Conservation (phyloP, 768 basidiomycete genomes). For the Tephrocybe sp. region DNA sequence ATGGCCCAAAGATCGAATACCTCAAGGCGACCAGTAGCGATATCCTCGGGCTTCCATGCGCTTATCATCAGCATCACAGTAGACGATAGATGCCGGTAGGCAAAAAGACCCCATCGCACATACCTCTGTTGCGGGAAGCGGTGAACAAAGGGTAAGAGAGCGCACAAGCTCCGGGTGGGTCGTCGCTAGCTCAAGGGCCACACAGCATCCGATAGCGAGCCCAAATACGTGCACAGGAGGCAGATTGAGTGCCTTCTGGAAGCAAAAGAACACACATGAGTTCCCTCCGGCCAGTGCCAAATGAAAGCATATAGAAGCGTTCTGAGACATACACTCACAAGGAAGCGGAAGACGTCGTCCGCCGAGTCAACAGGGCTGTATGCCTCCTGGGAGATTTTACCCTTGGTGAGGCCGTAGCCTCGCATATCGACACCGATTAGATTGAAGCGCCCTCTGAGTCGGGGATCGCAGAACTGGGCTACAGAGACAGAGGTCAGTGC, state of each 20-base stretch:
- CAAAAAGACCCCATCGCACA: slow-evolving; percentile 1
- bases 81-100: background rate
- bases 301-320: background rate
- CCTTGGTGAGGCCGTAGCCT: slow-evolving; percentile 24
- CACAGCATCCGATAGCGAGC: slow-evolving; percentile 23
- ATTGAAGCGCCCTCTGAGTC: slow-evolving; percentile 25
- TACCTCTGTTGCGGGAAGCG: slow-evolving; percentile 25
- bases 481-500: background rate
- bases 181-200: slow-evolving; percentile 24
- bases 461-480: slow-evolving; percentile 27
- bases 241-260: slow-evolving; percentile 26
- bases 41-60: slow-evolving; percentile 18
- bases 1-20: slow-evolving; percentile 19
- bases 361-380: slow-evolving; percentile 25
- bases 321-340: slow-evolving; percentile 20
- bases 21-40: slow-evolving; percentile 19
- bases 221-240: slow-evolving; percentile 29
- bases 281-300: background rate
- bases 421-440: slow-evolving; percentile 28
- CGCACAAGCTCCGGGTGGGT: slow-evolving; percentile 20
- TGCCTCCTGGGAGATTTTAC: slow-evolving; percentile 13
- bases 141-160: slow-evolving; percentile 26
- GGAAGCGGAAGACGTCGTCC: slow-evolving; percentile 26
- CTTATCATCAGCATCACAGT: background rate
- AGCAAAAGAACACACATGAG: slow-evolving; percentile 2